Evolutionary conservation across 164 flowering plant genomes (phyloP).

Genomic region (Nymphaea colorata): DNA sequence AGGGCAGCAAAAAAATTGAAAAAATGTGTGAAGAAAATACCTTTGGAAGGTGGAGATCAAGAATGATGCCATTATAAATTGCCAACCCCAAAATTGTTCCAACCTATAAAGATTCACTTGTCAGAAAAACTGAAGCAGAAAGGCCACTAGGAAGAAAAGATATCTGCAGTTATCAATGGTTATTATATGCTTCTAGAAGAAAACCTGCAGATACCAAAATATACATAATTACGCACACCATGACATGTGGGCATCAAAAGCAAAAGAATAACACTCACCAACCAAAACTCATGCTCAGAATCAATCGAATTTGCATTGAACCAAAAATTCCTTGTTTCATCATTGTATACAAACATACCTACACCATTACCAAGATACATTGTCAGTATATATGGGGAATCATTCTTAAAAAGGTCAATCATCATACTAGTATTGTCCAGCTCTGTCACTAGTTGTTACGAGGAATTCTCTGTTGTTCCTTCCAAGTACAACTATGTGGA

Average conservation of each 20-base stretch:
- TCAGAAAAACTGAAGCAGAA: neutral
- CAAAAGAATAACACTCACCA: neutral
- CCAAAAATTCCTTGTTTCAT: conserved; percentile 1
- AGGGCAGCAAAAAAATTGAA: too few species aligned
- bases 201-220: too few species aligned
- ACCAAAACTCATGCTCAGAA: conserved; percentile 3
- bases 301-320: neutral
- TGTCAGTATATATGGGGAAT: neutral
- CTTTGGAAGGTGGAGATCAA: conserved; percentile 1
- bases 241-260: too few species aligned
- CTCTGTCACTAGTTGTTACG: too few species aligned
- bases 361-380: neutral
- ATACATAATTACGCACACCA: too few species aligned
- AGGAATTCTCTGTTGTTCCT: too few species aligned
- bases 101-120: neutral
- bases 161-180: neutral
- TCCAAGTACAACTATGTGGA: too few species aligned
- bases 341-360: conserved; percentile 1
- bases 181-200: neutral
- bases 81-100: neutral
- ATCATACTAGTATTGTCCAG: too few species aligned
- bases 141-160: neutral
- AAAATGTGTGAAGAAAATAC: neutral
- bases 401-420: too few species aligned
- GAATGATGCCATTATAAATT: neutral